phyloP scores from a whole-genome alignment of 2,329 filamentous ascomycete species.

The Colletotrichum eleusines region DNA sequence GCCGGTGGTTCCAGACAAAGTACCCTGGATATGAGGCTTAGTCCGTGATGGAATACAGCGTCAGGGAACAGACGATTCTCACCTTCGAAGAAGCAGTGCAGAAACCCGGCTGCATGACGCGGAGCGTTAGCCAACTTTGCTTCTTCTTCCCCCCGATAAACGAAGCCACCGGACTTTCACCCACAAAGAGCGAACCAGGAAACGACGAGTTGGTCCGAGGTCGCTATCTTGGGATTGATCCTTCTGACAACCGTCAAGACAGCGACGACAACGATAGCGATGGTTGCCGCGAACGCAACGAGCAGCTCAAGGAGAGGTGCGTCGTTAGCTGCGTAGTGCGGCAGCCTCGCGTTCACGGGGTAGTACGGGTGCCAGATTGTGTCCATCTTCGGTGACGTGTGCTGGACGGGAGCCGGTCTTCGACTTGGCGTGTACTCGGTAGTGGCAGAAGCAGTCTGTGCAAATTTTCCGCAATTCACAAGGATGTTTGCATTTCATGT shows the following conservation, averaged over 20 bases:
- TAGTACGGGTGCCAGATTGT: slow-evolving; percentile 61
- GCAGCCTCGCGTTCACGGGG: slow-evolving; percentile 58
- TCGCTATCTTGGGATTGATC: slow-evolving; percentile 49
- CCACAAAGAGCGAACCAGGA: slow-evolving; percentile 69
- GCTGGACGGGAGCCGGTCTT: neutral
- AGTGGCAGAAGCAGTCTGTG: neutral
- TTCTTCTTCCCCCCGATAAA: neutral
- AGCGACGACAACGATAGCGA: slow-evolving; percentile 52
- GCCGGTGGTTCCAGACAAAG: slow-evolving; percentile 77
- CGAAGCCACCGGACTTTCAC: slow-evolving; percentile 43
- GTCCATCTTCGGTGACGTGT: neutral
- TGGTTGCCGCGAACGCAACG: slow-evolving; percentile 52
- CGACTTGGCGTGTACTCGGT: neutral
- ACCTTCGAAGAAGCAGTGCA: slow-evolving; percentile 89
- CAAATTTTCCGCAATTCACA: too few relatives aligned
- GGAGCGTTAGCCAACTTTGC: slow-evolving; percentile 30
- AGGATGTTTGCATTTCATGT: neutral
- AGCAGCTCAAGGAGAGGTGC: slow-evolving; percentile 55
- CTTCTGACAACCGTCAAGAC: slow-evolving; percentile 49
- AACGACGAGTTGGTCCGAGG: slow-evolving; percentile 58
- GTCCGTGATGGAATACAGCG: neutral
- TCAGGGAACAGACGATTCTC: neutral
- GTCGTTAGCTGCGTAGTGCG: slow-evolving; percentile 60
- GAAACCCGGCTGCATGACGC: slow-evolving; percentile 65
- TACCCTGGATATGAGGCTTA: slow-evolving; percentile 65